Base-by-base conservation (phyloP, 257 asterid genomes). In the Nemophila menziesii region DNA sequence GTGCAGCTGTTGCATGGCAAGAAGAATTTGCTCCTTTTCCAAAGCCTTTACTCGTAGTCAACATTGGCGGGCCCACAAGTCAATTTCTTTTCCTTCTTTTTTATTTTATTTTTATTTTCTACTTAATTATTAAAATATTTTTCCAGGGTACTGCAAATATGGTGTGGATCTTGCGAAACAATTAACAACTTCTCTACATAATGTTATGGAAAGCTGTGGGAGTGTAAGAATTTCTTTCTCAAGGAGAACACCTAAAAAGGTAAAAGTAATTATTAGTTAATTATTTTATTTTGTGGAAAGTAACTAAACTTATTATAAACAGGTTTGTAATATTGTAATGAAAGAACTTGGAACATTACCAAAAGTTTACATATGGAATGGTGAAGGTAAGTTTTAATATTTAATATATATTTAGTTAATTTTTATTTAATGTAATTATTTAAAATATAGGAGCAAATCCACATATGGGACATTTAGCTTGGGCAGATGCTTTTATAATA, bases 51-150 rank as follows among this genome's bases (percentile, higher is more conserved):
- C 69, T 89, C 48, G 96, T 84, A 26, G 85, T 89, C 70, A 84
- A 76, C 72, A 72, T 89, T 39, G 98, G 98, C 51, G 94, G 96
- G 47, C 96, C 98, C 49, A 64, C 87, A 74, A 78, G 98, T 89
- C 76, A 69, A 15, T 17, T 60, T 39, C 61, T 46, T 47, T 39
- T 53, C 57, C 41, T 68, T 29, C 64, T 48, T 22, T 21, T 29
- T 27, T 39, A 22, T 5, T 21, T 24, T 16, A 24, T 5, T 9
- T 51, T 48, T 33, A 18, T 14, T n/a, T 22, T 41, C 22, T 29
- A 14, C 23, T 15, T 13, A 17, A 17, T 2, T 41, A 8, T 7
- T 18, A 5, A 27, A 46, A 57, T 40, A 51, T 73, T 48, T 63
- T 43, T 34, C 51, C 58, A 90, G 99, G 99, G 64, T 65, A 69